These are phyloP conservation scores for Cordyceps pruinosa DNA, from an alignment of 2,329 filamentous ascomycete species.

Conservation along the genomic window DNA sequence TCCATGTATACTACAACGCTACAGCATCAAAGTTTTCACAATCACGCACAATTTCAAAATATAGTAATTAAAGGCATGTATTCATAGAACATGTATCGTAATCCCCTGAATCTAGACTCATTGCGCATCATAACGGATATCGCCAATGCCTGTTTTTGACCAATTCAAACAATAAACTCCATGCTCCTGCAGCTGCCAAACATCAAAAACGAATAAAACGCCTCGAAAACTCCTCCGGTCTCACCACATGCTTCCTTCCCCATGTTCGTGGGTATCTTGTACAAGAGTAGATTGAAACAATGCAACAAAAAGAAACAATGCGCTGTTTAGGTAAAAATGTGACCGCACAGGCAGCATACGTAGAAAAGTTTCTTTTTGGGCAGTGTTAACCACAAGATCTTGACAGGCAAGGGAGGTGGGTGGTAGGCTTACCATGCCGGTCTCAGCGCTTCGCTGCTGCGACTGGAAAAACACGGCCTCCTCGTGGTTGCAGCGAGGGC, in stretches of 20 bases:
- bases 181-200: neutral
- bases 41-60: neutral
- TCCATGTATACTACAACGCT: too few species aligned
- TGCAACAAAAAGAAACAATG: constrained; percentile 20
- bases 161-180: neutral
- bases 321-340: constrained; percentile 61
- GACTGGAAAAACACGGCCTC: constrained; percentile 99
- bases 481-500: constrained; percentile 75
- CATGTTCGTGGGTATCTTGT: constrained; percentile 9
- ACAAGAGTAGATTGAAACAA: constrained; percentile 4
- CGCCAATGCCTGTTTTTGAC: neutral
- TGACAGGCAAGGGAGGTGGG: neutral
- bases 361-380: constrained; percentile 72
- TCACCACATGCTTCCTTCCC: neutral
- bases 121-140: neutral
- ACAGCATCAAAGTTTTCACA: too few species aligned
- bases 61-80: neutral
- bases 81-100: neutral
- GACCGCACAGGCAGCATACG: constrained; percentile 89
- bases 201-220: neutral
- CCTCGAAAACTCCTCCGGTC: neutral
- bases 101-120: neutral
- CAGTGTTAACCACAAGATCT: constrained; percentile 3
- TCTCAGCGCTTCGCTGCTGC: constrained; percentile 92
- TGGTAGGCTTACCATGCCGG: constrained; percentile 76